Base-by-base conservation (phyloP, 139 green algal species). In the Coelastrella sp. region DNA sequence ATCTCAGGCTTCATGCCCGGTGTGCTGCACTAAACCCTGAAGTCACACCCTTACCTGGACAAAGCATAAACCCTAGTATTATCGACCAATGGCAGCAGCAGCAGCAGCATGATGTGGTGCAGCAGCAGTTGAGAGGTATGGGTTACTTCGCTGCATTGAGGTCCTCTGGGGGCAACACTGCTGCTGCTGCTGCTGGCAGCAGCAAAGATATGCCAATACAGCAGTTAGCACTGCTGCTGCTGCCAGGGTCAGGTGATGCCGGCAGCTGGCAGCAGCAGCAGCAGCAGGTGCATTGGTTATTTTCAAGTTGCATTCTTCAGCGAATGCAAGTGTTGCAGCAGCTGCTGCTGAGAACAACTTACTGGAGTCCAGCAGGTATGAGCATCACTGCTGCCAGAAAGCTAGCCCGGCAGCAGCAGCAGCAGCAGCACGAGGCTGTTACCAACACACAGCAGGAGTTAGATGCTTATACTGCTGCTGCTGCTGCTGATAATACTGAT, bases 11-110 rank as follows among this genome's bases (percentile, higher is more conserved):
- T 41, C 75, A 82, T 38, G 34, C 53, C 5, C 11, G 23, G 11
- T 82, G 75, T 69, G 75, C 75, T 40, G 75, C 75, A 8, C 53
- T 82, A 40, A 71, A 82, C 75, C 75, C 75, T 72, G 75, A 69
- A 40, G 51, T 82, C 0, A 38, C 21, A n/a, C 53, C 75, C 1
- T 53, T 82, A 35, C 75, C 35, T 19, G 75, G 53, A 13, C 75
- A 82, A n/a, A 38, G 41, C 53, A 69, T 71, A 37, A 82, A 82
- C 75, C 75, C 75, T 34, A n/a, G 19, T 11, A 15, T 72, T 25
- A 82, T 82, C 27, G 75, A 82, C 30, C 8, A 38, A 27, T 19
- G 30, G 37, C 9, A 38, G 34, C 75, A 71, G 35, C 34, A 66
- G 48, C 75, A 82, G 53, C 53, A 43, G n/a, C 0, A 53, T 2